Base-by-base conservation (phyloP, 2,329 filamentous ascomycete genomes). In the Ceratocystis destructans region DNA sequence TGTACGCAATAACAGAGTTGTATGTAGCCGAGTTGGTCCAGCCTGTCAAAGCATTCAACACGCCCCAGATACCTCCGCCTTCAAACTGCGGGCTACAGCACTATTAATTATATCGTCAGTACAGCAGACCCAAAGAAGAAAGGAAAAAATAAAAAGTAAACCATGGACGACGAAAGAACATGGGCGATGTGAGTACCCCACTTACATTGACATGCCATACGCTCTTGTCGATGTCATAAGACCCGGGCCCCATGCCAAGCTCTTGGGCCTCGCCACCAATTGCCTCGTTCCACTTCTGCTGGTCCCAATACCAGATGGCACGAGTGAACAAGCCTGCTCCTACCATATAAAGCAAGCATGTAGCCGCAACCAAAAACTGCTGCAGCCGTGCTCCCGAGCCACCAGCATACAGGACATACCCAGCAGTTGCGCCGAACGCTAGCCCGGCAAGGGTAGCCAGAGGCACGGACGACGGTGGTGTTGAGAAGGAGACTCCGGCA, bases 11-110 rank as follows among this genome's bases (percentile, higher is more conserved):
- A 69, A 96, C 87, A 0, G 89, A 92, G 64, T 90, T 90, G 71
- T 93, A 91, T 1, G 90, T 95, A 4, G 89, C 91, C 12, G 88
- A 90, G 77, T 96, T 96, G 69, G 85, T 83, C 91, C 91, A 96
- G 67, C 91, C 90, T 10, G 96, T 79, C 64, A 96, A 80, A 67
- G 89, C 85, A 71, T 95, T 93, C 79, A 96, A 90, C 70, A 96
- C 85, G 66, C 89, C 89, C 90, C 90, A 96, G 57, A 88, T 89
- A 46, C 87, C 85, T 61, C 87, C 87, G 33, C 88, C 87, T 69
- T 89, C 86, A 48, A 86, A 75, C 64, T 84, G 77, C 0, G 90
- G 87, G 71, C 83, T 92, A 74, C 89, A 94, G 78, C 89, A 95
- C 85, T 88, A 68, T 33, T 20, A n/a, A 46, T 33, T 15, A 17